These are phyloP conservation scores for Patellaria atrata DNA, from an alignment of 495 filamentous ascomycete species.

Conservation along the genomic window DNA sequence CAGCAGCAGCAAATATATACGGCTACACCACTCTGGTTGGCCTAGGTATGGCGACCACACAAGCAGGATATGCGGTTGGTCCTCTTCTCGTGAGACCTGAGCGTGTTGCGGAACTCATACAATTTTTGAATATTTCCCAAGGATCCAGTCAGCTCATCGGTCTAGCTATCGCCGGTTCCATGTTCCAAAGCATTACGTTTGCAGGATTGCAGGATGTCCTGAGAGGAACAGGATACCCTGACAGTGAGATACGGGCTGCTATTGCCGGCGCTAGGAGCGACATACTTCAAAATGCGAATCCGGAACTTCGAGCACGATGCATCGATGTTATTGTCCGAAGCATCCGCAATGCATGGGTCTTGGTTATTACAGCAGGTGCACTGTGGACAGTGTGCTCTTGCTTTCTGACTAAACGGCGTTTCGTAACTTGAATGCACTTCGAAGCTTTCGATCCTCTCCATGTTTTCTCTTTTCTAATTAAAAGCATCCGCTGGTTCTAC, in stretches of 20 bases:
- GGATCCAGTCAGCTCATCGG: background rate
- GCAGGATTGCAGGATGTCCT: background rate
- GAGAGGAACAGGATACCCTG: constrained; percentile 1
- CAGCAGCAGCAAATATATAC: constrained; percentile 5
- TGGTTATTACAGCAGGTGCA: background rate
- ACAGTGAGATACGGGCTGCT: background rate
- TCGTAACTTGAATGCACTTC: no score
- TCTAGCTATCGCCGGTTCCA: background rate
- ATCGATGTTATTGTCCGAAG: background rate
- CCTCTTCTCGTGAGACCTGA: constrained; percentile 3
- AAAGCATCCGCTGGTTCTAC: no score
- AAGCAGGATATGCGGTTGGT: constrained; percentile 9
- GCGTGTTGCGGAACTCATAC: constrained; percentile 9
- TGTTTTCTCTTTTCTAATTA: no score
- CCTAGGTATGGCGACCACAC: constrained; percentile 4
- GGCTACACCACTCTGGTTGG: constrained; percentile 6
- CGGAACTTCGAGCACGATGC: background rate
- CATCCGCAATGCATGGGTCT: background rate
- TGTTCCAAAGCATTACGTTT: background rate
- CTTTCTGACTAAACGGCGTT: background rate
- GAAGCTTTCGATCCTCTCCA: no score
- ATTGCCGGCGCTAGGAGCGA: constrained; percentile 1
- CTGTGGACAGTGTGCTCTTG: background rate
- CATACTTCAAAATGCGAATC: background rate
- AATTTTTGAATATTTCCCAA: constrained; percentile 17